Conservation (phyloP, 805 yeast species). For the Candida khao-thaluensis region DNA sequence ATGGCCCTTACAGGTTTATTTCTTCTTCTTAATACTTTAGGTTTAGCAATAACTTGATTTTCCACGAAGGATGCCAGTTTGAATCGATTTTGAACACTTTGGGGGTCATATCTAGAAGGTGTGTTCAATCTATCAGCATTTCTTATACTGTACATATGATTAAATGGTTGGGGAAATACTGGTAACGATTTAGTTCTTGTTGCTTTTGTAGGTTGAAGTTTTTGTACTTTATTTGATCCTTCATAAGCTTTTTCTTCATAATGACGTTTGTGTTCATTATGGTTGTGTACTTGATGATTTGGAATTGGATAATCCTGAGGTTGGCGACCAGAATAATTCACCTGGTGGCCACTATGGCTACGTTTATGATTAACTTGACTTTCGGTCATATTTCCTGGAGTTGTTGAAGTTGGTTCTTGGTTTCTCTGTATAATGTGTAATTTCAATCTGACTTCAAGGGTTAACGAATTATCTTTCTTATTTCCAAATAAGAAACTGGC, state of each 20-base stretch:
- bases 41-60: conserved; percentile 42
- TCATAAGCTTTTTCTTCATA: conserved; percentile 3
- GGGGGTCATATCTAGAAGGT: conserved; percentile 39
- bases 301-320: no score
- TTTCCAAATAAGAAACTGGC: conserved; percentile 42
- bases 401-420: not conserved
- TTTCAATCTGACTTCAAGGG: conserved; percentile 56
- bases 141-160: conserved; percentile 39
- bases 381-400: not conserved
- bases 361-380: conserved; percentile 1
- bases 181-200: conserved; percentile 46
- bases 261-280: conserved; percentile 1
- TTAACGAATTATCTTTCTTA: conserved; percentile 41
- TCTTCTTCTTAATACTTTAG: conserved; percentile 23
- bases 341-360: conserved; percentile 1
- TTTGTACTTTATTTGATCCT: conserved; percentile 3
- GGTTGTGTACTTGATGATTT: not conserved
- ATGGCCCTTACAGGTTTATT: conserved; percentile 37
- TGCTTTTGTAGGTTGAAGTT: conserved; percentile 34
- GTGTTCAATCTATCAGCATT: conserved; percentile 40
- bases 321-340: not conserved
- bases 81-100: conserved; percentile 43
- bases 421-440: conserved; percentile 39
- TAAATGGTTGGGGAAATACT: conserved; percentile 38
- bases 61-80: conserved; percentile 46